Evolutionary conservation across 169 alveolate genomes (phyloP), one percentile per base, ranked within the genome.

Genomic region (Plasmodium vinckei): DNA sequence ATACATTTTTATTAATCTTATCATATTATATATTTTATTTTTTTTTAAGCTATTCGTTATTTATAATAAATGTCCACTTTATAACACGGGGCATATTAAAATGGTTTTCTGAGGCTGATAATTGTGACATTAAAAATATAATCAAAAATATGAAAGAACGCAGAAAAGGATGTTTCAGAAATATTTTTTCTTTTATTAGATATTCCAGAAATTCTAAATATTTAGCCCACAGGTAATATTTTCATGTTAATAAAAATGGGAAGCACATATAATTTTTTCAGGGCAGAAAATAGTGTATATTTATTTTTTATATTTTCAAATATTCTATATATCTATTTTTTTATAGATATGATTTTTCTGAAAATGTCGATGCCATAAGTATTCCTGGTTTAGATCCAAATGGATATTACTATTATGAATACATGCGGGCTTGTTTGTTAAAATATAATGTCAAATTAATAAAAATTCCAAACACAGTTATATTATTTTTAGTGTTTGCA

Each of bases 381-480:
- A 87, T 93, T 25, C 95, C 92, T 21, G 95, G 92, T 13, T 56
- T 94, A 21, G 96, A 92, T 67, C 96, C 96, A 47, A 90, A 92
- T 23, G 95, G 95, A 25, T 92, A 91, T 71, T 94, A 94, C 69
- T 95, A 93, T 82, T 88, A 87, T 92, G 97, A 95, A 57, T 95
- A 95, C 70, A 64, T 95, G 94, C 77, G 96, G 44, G 97, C 96
- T 2, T 87, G 93, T 42, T 56, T 95, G 44, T 73, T 95, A 47
- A 87, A 92, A 70, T 89, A 90, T 68, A 87, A 94, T 15, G 94
- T 92, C 57, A 87, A 94, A 39, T 54, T 95, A 87, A 87, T 94
- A 27, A 94, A 88, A 69, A 89, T 95, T 12, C 96, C 97, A 5
- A 89, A 92, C 42, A 65, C 87, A 15, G 92, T 93, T 13, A 79